Percentiles rank a stretch among this genome's conserved stretches.
Evolutionary conservation across 164 flowering plant genomes (phyloP).

Genomic region (Nymphaea thermarum): DNA sequence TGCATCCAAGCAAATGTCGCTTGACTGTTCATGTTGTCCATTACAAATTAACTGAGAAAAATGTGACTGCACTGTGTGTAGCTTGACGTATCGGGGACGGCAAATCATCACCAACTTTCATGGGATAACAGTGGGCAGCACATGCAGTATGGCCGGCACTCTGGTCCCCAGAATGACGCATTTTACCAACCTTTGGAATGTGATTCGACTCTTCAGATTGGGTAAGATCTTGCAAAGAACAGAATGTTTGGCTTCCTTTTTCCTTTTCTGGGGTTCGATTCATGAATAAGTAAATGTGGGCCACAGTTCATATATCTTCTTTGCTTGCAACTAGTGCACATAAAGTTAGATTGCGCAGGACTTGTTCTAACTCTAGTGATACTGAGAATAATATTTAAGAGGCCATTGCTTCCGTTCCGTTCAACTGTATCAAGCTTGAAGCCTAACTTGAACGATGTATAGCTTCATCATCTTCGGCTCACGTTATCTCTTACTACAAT

Average conservation of each 20-base stretch:
- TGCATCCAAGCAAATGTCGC: neutral
- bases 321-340: neutral
- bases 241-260: neutral
- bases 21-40: neutral
- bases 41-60: neutral
- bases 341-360: too few species aligned
- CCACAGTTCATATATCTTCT: neutral
- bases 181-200: conserved; percentile 53
- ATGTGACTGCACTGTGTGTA: neutral
- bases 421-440: too few species aligned
- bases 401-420: too few species aligned
- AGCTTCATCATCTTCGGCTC: too few species aligned
- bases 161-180: conserved; percentile 33
- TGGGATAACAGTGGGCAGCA: conserved; percentile 45
- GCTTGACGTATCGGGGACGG: conserved; percentile 15
- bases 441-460: too few species aligned
- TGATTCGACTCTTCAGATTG: conserved; percentile 48
- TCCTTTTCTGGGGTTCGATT: too few species aligned
- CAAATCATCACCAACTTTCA: conserved; percentile 17
- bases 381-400: too few species aligned
- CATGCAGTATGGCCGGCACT: conserved; percentile 23
- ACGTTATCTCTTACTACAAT: too few species aligned
- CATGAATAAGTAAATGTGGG: neutral
- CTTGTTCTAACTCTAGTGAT: too few species aligned
- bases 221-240: conserved; percentile 21